A percentile compares a stretch with the other conserved stretches of the same genome.
phyloP scores from a whole-genome alignment of 73 alveolate genomes.

The Paramecium sexaurelia region DNA sequence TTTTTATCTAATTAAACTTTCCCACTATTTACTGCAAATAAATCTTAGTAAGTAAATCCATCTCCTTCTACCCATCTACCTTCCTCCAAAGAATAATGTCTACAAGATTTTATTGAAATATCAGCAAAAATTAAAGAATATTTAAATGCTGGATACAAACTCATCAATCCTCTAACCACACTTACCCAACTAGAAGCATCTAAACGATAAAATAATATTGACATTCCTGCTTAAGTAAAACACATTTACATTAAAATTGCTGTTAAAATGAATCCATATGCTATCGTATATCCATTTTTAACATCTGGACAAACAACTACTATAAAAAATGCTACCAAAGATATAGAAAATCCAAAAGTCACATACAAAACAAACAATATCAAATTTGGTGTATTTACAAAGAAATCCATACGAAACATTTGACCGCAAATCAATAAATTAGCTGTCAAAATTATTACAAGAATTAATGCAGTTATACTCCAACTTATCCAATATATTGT shows the following conservation, averaged over 20 bases:
- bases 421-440: conserved; percentile 63
- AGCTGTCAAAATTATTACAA: conserved; percentile 52
- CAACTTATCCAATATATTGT: conserved; percentile 75
- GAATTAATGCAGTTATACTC: conserved; percentile 64
- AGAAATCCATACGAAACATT: conserved; percentile 67
- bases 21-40: conserved; percentile 33
- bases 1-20: conserved; percentile 26
- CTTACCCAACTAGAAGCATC: conserved; percentile 67
- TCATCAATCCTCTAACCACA: conserved; percentile 26
- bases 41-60: conserved; percentile 66
- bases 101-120: conserved; percentile 65
- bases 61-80: conserved; percentile 73
- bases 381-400: conserved; percentile 72
- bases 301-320: conserved; percentile 64
- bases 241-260: conserved; percentile 70
- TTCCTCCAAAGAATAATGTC: conserved; percentile 65
- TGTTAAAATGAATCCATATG: conserved; percentile 69
- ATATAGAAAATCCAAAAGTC: conserved; percentile 64
- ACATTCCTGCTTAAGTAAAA: conserved; percentile 66
- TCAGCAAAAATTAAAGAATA: conserved; percentile 68
- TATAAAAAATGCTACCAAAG: conserved; percentile 67
- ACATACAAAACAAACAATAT: conserved; percentile 61
- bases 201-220: conserved; percentile 55
- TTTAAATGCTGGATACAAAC: conserved; percentile 73
- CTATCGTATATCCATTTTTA: conserved; percentile 70